Base-by-base conservation (phyloP, 768 basidiomycete species). In the Sporobolomyces roseus region DNA sequence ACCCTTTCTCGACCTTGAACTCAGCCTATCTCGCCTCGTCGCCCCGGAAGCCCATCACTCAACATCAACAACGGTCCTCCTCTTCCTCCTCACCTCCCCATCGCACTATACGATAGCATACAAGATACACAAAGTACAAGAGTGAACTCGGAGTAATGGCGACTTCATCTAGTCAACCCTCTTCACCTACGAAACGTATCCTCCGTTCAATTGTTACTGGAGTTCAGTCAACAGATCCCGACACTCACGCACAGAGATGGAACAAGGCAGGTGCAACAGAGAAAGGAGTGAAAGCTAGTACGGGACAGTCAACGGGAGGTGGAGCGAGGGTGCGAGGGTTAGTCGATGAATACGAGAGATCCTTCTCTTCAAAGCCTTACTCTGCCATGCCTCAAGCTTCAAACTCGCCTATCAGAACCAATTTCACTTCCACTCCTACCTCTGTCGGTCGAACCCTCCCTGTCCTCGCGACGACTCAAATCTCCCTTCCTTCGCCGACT, bases 121-220 rank as follows among this genome's bases (percentile, higher is more conserved):
- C 38, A 41, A 41, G 38, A 41, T 41, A n/a, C 38, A 41, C 38
- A 17, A 17, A 41, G 38, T 41, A 17, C 38, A 41, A 41, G 38
- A 41, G 38, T 23, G 41, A 10, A 43, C n/a, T 30, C 32, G 7
- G 52, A 38, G n/a, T 25, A 27, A 9, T 5, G 33, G 52, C 43
- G 55, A 27, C 64, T 2, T 5, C 49, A 2, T 21, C 49, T 41
- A 41, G 10, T 17, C 38, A 56, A 2, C 64, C 64, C 2, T 49
- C 64, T 0, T 65, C 64, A 16, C 64, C 64, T 5, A 43, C 38
- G 13, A 65, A 65, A 30, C 64, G 64, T 29, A 65, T 65, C 48
- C 50, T 65, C 9, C 56, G 64, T 27, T 33, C 64, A 16, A 38
- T 65, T 41, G 49, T 59, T 10, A 65, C 64, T 1, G 64, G 64